Base-by-base conservation (phyloP, 768 basidiomycete species). In the Lactifluus piperatus region DNA sequence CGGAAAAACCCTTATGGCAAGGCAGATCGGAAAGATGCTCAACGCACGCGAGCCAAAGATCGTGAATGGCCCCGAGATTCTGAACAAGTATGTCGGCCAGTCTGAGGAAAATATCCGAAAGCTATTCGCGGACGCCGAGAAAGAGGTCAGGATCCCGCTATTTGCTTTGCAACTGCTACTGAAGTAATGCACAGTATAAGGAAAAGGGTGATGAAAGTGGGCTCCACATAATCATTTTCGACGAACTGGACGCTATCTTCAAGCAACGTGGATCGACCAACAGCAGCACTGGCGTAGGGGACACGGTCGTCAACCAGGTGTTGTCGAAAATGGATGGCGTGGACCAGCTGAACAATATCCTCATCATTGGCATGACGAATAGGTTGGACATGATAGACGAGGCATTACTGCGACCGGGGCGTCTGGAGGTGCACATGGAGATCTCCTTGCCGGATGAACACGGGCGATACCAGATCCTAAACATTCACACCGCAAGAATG, bases 241-340 rank as follows among this genome's bases (percentile, higher is more conserved):
- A 99, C 71, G 97, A 99, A 73, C 73, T 99, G 66, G 97, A 99
- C 68, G 97, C 97, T 16, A 91, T 99, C 64, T 97, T 94, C 79
- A 99, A 97, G 71, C 97, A 98, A 67, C 88, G 97, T 81, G 97
- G 97, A 5, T 91, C 91, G 8, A 90, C 86, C 1, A 86, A 84
- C 67, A 84, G 77, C 58, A 92, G 94, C 2, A 98, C 97, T 9
- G 97, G 97, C 47, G 97, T 99, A 5, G 95, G 94, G n/a, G 97
- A 99, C 71, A 97, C 87, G 20, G 91, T 98, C 20, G 97, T 99
- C 72, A 99, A 98, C 72, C 97, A 99, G 74, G 81, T 99, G 49
- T 79, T 99, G 16, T 95, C 97, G 26, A 99, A 99, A 93, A 95
- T 99, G 94, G 97, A 99, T 65, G 97, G 97, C 76, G 95, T 99